These are phyloP conservation scores for Saccharomycopsis capsularis DNA, from an alignment of 805 yeast genomes.

Conservation along the genomic window DNA sequence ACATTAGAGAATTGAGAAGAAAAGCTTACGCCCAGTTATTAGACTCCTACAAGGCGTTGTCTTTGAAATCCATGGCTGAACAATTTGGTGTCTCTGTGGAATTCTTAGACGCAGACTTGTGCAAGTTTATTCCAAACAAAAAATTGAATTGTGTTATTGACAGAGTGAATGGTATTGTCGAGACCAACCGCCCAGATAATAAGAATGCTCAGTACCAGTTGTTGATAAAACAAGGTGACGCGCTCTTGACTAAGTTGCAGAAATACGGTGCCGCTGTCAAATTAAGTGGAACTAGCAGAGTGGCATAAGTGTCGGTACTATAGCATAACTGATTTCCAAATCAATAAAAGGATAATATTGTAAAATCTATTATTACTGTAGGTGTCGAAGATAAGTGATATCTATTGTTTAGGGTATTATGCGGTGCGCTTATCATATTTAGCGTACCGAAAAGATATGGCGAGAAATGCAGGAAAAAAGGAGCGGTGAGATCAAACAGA, in stretches of 20 bases:
- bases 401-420: too few species aligned
- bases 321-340: too few species aligned
- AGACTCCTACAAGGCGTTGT: slow-evolving; percentile 88
- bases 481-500: too few species aligned
- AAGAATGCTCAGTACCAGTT: slow-evolving; percentile 89
- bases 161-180: slow-evolving; percentile 89
- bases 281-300: slow-evolving; percentile 65
- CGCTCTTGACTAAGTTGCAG: slow-evolving; percentile 85
- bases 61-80: slow-evolving; percentile 87
- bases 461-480: too few species aligned
- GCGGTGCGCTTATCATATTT: too few species aligned
- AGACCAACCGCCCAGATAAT: slow-evolving; percentile 93
- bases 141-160: slow-evolving; percentile 94
- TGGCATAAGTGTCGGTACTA: neutral
- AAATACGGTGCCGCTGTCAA: slow-evolving; percentile 97
- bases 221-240: slow-evolving; percentile 88
- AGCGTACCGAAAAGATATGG: too few species aligned
- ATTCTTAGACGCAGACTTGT: slow-evolving; percentile 79
- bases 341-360: too few species aligned
- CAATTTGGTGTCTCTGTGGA: slow-evolving; percentile 86
- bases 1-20: slow-evolving; percentile 87
- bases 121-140: slow-evolving; percentile 87
- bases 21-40: slow-evolving; percentile 90
- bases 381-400: too few species aligned
- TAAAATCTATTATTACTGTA: too few species aligned